phyloP scores from a whole-genome alignment of 495 filamentous ascomycete genomes.

The Podospora comata region DNA sequence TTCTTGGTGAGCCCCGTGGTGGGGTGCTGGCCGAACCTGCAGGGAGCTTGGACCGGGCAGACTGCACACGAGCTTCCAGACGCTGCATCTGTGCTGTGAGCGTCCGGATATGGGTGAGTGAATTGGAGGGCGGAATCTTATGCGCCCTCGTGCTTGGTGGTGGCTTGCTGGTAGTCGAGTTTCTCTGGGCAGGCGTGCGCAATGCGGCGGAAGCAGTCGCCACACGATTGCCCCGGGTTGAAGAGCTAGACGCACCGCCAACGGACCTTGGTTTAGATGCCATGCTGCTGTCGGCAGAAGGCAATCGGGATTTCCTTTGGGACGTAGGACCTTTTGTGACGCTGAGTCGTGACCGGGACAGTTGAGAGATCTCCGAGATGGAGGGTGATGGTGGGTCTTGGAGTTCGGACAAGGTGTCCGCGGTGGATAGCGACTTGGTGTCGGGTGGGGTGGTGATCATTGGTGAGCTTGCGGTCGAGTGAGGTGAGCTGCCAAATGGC shows the following conservation, averaged over 20 bases:
- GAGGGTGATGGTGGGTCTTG: slow-evolving; percentile 58
- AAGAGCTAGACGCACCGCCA: slow-evolving; percentile 29
- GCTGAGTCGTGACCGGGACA: slow-evolving; percentile 34
- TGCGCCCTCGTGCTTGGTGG: slow-evolving; percentile 33
- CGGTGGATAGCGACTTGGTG: slow-evolving; percentile 54
- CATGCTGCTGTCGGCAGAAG: slow-evolving; percentile 47
- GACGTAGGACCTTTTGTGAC: slow-evolving; percentile 28
- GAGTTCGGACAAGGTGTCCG: slow-evolving; percentile 42
- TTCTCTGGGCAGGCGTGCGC: slow-evolving; percentile 34
- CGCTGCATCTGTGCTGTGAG: slow-evolving; percentile 96
- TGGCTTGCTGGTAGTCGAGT: slow-evolving; percentile 23
- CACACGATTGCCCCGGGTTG: slow-evolving; percentile 34
- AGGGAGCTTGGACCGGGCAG: slow-evolving; percentile 88
- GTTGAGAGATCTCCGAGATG: slow-evolving; percentile 65
- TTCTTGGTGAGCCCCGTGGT: slow-evolving; percentile 71
- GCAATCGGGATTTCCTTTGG: slow-evolving; percentile 45
- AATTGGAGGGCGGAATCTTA: slow-evolving; percentile 71
- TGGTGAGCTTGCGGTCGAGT: slow-evolving; percentile 67
- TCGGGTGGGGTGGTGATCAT: slow-evolving; percentile 68
- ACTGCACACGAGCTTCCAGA: slow-evolving; percentile 88
- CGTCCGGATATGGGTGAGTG: slow-evolving; percentile 85
- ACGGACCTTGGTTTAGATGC: slow-evolving; percentile 48
- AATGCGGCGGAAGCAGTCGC: slow-evolving; percentile 31
- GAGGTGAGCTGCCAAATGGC: slow-evolving; percentile 52
- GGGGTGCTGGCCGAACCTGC: slow-evolving; percentile 68